phyloP scores from a whole-genome alignment of 2,329 filamentous ascomycete genomes.

The Trichoderma pleuroti region DNA sequence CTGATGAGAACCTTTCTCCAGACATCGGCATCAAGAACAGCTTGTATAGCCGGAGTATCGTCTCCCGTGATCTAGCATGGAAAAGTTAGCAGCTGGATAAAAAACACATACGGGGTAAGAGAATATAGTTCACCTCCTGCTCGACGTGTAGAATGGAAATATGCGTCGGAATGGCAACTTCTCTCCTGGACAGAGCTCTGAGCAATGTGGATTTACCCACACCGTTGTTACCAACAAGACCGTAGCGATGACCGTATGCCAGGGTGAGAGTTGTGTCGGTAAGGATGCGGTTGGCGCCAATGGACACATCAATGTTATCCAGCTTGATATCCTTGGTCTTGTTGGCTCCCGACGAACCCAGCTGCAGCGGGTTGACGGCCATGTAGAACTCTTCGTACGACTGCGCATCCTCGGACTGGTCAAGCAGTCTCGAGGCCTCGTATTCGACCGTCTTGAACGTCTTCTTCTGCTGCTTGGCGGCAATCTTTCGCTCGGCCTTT shows the following conservation, averaged over 20 bases:
- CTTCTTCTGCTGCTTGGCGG: slow-evolving; percentile 98
- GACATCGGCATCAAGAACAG: slow-evolving; percentile 93
- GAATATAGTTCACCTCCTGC: slow-evolving; percentile 68
- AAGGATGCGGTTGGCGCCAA: slow-evolving; percentile 82
- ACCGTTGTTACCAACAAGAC: slow-evolving; percentile 98
- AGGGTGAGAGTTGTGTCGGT: slow-evolving; percentile 87
- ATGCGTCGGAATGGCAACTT: slow-evolving; percentile 90
- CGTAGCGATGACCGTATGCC: slow-evolving; percentile 89
- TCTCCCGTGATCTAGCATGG: slow-evolving; percentile 75
- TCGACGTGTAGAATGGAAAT: slow-evolving; percentile 99
- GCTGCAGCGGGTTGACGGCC: slow-evolving; percentile 93
- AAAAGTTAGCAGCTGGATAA: background rate
- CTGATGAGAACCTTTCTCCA: slow-evolving; percentile 94
- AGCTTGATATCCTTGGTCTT: slow-evolving; percentile 99
- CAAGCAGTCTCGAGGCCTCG: slow-evolving; percentile 85
- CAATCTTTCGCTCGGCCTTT: slow-evolving; percentile 96
- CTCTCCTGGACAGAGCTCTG: slow-evolving; percentile 85
- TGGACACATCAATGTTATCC: slow-evolving; percentile 91
- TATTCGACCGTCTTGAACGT: slow-evolving; percentile 98
- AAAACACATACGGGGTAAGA: background rate
- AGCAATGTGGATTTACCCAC: slow-evolving; percentile 96
- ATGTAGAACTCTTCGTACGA: slow-evolving; percentile 99
- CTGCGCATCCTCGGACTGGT: slow-evolving; percentile 76
- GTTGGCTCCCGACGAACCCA: slow-evolving; percentile 61
- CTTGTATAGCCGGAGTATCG: slow-evolving; percentile 90